Base-by-base conservation (phyloP, 768 basidiomycete species). In the Mycena pura region DNA sequence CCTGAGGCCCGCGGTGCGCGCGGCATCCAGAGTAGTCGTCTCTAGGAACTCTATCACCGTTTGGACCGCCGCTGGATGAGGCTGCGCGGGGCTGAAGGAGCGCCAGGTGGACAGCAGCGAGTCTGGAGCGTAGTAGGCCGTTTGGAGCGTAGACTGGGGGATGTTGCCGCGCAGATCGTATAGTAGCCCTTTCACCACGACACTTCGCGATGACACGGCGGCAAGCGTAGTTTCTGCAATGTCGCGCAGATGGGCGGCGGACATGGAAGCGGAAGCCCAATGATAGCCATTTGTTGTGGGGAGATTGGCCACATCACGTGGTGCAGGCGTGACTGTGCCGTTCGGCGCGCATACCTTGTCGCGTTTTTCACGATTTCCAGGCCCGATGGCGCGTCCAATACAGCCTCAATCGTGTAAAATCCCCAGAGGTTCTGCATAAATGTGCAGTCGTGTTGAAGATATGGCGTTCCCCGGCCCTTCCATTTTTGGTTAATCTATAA, bases 21-120 rank as follows among this genome's bases (percentile, higher is more conserved):
- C 84, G 17, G 85, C 89, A 25, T 84, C 82, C 22, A 90, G 78
- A 0, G 90, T 89, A 11, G 89, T 86, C 7, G 86, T 81, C 68
- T 90, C 85, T 9, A 85, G 73, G 39, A 90, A 71, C 10, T 82
- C 82, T 21, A 86, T 73, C 36, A 82, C 71, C 5, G 75, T 62
- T 48, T 62, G 58, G n/a, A 54, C 29, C 41, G 47, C 55, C 3
- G 32, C 6, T 22, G 62, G 52, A 22, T 32, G 15, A 19, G 17
- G 38, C 48, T 29, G 60, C 17, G 45, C 22, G 14, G 19, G 66
- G 57, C 13, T 60, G 47, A 56, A 63, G 15, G 71, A 63, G 1
- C 38, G 32, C 88, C 88, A 90, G 29, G 73, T 63, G 5, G 82
- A 80, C 0, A 86, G 74, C 3, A 76, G 49, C 2, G 78, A 79